Base-by-base conservation (phyloP, 2,329 filamentous ascomycete genomes). In the Penicillium sp. region DNA sequence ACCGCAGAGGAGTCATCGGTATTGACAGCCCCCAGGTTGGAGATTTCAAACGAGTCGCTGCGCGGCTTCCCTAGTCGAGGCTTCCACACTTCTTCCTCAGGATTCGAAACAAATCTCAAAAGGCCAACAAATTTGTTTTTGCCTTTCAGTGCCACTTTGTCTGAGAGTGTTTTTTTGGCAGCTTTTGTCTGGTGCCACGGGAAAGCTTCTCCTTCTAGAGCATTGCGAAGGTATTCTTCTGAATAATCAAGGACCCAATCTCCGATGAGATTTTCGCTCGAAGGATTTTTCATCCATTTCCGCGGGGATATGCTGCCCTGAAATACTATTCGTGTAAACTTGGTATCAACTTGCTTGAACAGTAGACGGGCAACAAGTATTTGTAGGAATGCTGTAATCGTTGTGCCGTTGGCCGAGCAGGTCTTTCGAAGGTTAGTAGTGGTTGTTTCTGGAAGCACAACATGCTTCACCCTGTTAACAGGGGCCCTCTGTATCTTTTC, bases 21-120 rank as follows among this genome's bases (percentile, higher is more conserved):
- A 42, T 14, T 61, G 62, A 47, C 75, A 67, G 2, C 48, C 3
- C 30, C 48, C 3, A 81, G 53, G 62, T 79, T 81, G 0, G 78
- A 79, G 7, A 81, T 56, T 59, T 81, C 78, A 21, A 74, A 77
- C 8, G 68, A 72, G 16, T 64, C 61, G 0, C 62, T 64, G 2
- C 79, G 66, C 3, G 67, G 61, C 45, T 72, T 71, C 3, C 77
- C 78, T 1, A 77, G 20, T 50, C 72, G 71, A 0, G 67, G 65
- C 3, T 63, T 53, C 43, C 77, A 73, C 12, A 74, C 65, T 1
- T 69, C 68, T 3, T 71, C 46, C 12, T 68, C 69, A 38, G 74
- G 71, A 52, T 79, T 63, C 12, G 67, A 63, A 0, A 79, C 73
- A 26, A 68, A 75, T 43, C 71, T 73, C 11, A 80, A 64, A 6